These are phyloP conservation scores for Ogataea minuta DNA, from an alignment of 805 yeast genomes.

Conservation along the genomic window DNA sequence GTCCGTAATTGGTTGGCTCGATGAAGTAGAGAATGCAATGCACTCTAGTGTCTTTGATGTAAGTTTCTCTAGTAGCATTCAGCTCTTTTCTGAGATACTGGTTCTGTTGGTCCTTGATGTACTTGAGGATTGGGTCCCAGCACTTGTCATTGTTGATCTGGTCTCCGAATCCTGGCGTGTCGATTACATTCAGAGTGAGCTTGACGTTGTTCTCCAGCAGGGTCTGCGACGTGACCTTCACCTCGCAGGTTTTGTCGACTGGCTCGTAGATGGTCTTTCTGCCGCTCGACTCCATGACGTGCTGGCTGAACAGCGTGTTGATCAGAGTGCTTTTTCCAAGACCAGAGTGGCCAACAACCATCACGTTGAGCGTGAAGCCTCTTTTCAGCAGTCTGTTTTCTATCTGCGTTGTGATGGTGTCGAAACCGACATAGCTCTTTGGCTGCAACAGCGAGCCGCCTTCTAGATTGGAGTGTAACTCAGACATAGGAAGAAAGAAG, in stretches of 20 bases:
- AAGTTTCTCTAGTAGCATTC: conserved; percentile 87
- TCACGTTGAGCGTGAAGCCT: conserved; percentile 91
- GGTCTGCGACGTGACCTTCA: conserved; percentile 65
- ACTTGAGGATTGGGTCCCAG: conserved; percentile 95
- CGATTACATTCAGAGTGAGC: conserved; percentile 82
- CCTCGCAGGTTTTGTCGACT: conserved; percentile 81
- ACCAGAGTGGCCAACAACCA: conserved; percentile 93
- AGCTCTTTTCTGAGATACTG: conserved; percentile 88
- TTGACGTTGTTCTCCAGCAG: conserved; percentile 85
- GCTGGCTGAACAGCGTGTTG: conserved; percentile 86
- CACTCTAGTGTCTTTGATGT: conserved; percentile 83
- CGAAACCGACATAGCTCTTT: conserved; percentile 87
- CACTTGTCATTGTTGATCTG: conserved; percentile 92
- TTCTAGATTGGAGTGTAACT: conserved; percentile 11
- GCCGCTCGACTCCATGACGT: conserved; percentile 71
- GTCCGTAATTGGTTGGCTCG: conserved; percentile 85
- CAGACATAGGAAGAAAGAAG: conserved; percentile 6
- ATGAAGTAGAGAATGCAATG: conserved; percentile 91
- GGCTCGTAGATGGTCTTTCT: conserved; percentile 68
- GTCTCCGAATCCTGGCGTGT: conserved; percentile 98
- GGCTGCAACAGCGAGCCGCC: conserved; percentile 45
- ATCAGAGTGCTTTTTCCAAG: conserved; percentile 91
- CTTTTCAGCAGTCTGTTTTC: conserved; percentile 87
- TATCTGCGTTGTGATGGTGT: conserved; percentile 92
- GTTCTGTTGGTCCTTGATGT: conserved; percentile 93